These are phyloP conservation scores for Vanilla planifolia DNA, from an alignment of 106 monocot species.

Conservation along the genomic window DNA sequence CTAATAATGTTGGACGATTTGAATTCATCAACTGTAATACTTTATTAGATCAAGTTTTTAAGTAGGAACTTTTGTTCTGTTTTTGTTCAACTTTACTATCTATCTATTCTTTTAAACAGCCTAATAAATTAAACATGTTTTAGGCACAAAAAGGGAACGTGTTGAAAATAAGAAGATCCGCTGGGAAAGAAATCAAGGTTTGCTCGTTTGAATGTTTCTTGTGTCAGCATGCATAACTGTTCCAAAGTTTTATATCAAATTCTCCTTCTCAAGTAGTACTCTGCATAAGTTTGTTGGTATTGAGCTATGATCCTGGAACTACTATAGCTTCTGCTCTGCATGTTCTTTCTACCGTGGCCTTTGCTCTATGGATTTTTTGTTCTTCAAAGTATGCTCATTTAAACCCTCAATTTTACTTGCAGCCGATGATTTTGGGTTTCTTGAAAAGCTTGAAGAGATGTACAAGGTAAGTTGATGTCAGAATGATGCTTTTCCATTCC, in stretches of 20 bases:
- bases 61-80: background rate
- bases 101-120: background rate
- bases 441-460: slow-evolving; percentile 60
- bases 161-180: slow-evolving; percentile 40
- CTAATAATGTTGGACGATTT: background rate
- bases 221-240: background rate
- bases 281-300: background rate
- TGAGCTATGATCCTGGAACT: background rate
- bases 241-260: background rate
- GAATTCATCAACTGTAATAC: too few relatives aligned
- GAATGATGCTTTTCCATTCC: background rate
- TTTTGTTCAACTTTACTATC: background rate
- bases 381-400: slow-evolving; percentile 2
- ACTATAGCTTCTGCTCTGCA: background rate
- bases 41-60: too few relatives aligned
- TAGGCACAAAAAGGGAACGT: slow-evolving; percentile 37
- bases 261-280: background rate
- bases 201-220: background rate
- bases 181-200: slow-evolving; percentile 49
- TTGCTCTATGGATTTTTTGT: too few relatives aligned
- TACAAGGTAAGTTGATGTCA: slow-evolving; percentile 25
- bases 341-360: background rate
- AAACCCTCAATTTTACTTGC: background rate
- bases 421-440: slow-evolving; percentile 22
- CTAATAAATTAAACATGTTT: slow-evolving; percentile 9